Evolutionary conservation across 2,329 filamentous ascomycete genomes (phyloP).

Genomic region (Neofusicoccum ribis): DNA sequence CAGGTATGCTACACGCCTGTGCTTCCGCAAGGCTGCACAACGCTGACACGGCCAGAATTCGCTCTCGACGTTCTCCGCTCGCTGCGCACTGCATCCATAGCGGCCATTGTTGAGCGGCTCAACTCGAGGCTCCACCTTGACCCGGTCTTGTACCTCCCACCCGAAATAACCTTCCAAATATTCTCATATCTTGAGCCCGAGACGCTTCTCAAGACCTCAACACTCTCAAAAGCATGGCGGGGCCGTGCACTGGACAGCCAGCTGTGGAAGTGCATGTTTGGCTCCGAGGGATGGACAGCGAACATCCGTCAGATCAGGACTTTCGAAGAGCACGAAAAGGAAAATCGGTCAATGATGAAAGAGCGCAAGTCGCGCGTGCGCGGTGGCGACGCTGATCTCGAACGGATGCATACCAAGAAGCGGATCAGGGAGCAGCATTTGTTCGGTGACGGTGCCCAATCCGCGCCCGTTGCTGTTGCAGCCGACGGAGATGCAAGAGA

Average conservation of each 20-base stretch:
- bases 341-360: conserved; percentile 37
- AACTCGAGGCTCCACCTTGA: conserved; percentile 89
- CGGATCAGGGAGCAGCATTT: conserved; percentile 49
- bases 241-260: conserved; percentile 77
- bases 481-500: conserved; percentile 14
- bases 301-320: conserved; percentile 62
- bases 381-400: conserved; percentile 22
- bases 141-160: conserved; percentile 80
- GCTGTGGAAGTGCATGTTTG: conserved; percentile 83
- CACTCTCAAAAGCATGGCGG: conserved; percentile 80
- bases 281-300: conserved; percentile 81
- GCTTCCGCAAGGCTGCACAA: conserved; percentile 4
- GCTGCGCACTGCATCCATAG: conserved; percentile 76
- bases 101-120: conserved; percentile 75
- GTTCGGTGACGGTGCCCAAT: conserved; percentile 30
- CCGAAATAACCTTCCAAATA: conserved; percentile 87
- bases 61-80: conserved; percentile 76
- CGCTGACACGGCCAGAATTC: conserved; percentile 60
- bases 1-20: conserved; percentile 45
- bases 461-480: neutral
- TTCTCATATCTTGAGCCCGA: conserved; percentile 81
- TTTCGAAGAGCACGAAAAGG: conserved; percentile 61
- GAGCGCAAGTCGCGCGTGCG: conserved; percentile 46
- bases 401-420: conserved; percentile 51
- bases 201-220: conserved; percentile 76